phyloP scores from a whole-genome alignment of 768 basidiomycete genomes.

The Tulasnella sp. region DNA sequence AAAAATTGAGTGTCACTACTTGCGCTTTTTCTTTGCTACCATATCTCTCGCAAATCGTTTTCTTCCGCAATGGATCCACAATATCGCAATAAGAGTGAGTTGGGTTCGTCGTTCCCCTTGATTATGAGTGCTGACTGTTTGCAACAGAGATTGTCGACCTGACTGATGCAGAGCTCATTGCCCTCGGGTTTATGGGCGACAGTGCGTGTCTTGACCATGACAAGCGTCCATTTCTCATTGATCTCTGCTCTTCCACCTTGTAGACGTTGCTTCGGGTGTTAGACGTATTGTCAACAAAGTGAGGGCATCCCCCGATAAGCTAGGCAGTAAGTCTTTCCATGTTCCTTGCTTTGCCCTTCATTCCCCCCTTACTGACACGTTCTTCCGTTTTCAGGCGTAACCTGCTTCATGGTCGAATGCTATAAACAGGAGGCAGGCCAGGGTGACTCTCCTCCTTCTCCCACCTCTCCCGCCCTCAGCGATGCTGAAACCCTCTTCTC shows the following conservation, averaged over 20 bases:
- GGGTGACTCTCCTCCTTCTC: not conserved
- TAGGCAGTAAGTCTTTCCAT: slow-evolving; percentile 20
- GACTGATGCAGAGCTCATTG: slow-evolving; percentile 19
- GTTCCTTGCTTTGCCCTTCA: slow-evolving; percentile 23
- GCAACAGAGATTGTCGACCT: slow-evolving; percentile 20
- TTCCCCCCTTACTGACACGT: slow-evolving; percentile 19
- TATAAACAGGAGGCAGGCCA: no score
- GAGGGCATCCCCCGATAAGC: slow-evolving; percentile 7
- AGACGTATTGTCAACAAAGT: slow-evolving; percentile 20
- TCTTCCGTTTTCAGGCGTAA: slow-evolving; percentile 22
- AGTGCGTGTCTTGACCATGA: slow-evolving; percentile 22
- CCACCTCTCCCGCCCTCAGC: slow-evolving; percentile 15
- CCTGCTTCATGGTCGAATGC: slow-evolving; percentile 23
- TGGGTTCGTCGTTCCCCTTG: slow-evolving; percentile 5
- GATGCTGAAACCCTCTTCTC: not conserved
- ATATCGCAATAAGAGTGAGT: not conserved
- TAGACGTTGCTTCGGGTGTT: slow-evolving; percentile 7
- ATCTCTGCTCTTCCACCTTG: slow-evolving; percentile 17
- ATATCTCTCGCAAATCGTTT: no score
- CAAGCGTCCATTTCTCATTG: slow-evolving; percentile 20
- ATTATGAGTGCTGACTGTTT: not conserved
- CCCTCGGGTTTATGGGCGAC: slow-evolving; percentile 21
- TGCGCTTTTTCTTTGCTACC: no score
- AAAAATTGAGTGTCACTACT: no score
- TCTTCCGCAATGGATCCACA: no score